A percentile compares a stretch with the other conserved stretches of the same genome.
phyloP scores from a whole-genome alignment of 2,329 filamentous ascomycete genomes.

The Exophiala spinifera region DNA sequence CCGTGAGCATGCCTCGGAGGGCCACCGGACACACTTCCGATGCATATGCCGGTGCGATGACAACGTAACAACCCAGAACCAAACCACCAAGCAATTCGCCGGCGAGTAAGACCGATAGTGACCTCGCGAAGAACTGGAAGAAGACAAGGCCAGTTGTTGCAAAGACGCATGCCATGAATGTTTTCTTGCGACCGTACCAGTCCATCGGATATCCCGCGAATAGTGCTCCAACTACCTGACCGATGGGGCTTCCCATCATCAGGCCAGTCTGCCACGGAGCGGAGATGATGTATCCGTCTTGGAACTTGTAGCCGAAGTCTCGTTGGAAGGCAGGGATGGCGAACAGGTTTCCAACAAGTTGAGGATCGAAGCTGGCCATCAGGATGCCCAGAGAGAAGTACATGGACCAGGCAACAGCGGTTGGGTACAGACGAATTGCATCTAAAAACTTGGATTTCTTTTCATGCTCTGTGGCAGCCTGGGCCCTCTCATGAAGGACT shows the following conservation, averaged over 20 bases:
- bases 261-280: slow-evolving; percentile 62
- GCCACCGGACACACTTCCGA: slow-evolving; percentile 42
- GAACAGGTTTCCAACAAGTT: slow-evolving; percentile 47
- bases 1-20: slow-evolving; percentile 49
- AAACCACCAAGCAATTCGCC: slow-evolving; percentile 49
- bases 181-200: slow-evolving; percentile 36
- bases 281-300: slow-evolving; percentile 44
- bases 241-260: slow-evolving; percentile 50
- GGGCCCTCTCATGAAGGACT: slow-evolving; percentile 31
- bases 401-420: slow-evolving; percentile 39
- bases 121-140: slow-evolving; percentile 34
- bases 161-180: slow-evolving; percentile 24
- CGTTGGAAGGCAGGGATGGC: slow-evolving; percentile 56
- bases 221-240: slow-evolving; percentile 45
- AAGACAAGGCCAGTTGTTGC: slow-evolving; percentile 25
- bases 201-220: slow-evolving; percentile 39
- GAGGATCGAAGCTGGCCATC: slow-evolving; percentile 24
- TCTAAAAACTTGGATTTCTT: slow-evolving; percentile 36
- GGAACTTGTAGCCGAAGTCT: slow-evolving; percentile 54
- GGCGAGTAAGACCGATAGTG: slow-evolving; percentile 41
- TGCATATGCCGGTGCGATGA: slow-evolving; percentile 47
- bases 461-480: slow-evolving; percentile 36
- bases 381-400: slow-evolving; percentile 36
- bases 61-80: slow-evolving; percentile 49
- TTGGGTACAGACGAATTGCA: slow-evolving; percentile 45